Percentiles rank a stretch among this genome's conserved stretches.
These are phyloP conservation scores for Tetragonia tetragonoides DNA, from an alignment of 148 eudicot species.

Conservation along the genomic window DNA sequence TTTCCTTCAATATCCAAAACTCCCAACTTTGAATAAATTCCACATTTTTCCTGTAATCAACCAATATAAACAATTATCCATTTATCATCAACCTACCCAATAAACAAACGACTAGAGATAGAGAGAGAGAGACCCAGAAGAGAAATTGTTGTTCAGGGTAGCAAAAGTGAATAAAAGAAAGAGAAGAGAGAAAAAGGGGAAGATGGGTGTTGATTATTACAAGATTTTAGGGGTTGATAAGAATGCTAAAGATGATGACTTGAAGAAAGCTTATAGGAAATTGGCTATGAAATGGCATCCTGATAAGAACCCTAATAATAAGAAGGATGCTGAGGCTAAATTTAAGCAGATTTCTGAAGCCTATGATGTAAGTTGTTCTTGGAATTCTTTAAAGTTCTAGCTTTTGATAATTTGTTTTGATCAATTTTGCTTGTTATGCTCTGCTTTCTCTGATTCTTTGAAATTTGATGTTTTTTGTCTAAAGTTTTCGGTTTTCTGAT, in stretches of 20 bases:
- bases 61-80: background rate
- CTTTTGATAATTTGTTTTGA: background rate
- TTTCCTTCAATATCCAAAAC: background rate
- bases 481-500: background rate
- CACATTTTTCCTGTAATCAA: background rate
- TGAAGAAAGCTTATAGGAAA: slow-evolving; percentile 66
- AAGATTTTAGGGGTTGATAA: slow-evolving; percentile 49
- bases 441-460: background rate
- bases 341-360: slow-evolving; percentile 75
- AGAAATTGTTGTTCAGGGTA: background rate
- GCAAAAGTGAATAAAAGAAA: slow-evolving; percentile 24
- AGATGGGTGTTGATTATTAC: slow-evolving; percentile 65
- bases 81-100: too few relatives aligned
- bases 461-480: background rate
- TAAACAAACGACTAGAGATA: background rate
- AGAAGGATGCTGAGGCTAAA: slow-evolving; percentile 63
- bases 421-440: background rate
- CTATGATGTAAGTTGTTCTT: slow-evolving; percentile 43
- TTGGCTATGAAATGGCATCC: slow-evolving; percentile 69
- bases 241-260: slow-evolving; percentile 57
- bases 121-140: too few relatives aligned
- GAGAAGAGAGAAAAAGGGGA: slow-evolving; percentile 23
- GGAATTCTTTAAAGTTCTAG: background rate
- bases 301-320: slow-evolving; percentile 55
- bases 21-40: background rate